phyloP scores from a whole-genome alignment of 768 basidiomycete species.

The Tephrocybe rancida region DNA sequence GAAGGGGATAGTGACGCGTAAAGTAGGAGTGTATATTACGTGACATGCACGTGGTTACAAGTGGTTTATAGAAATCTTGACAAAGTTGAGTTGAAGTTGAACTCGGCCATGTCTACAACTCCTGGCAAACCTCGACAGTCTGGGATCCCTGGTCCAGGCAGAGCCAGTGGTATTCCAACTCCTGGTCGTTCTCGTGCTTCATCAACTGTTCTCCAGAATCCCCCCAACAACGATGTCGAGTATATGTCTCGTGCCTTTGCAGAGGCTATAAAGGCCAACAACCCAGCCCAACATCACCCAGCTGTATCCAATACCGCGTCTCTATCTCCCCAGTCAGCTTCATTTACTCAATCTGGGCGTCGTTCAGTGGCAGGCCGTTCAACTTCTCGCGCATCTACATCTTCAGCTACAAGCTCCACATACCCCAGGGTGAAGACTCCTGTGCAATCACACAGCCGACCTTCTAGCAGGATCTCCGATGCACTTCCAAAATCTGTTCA shows the following conservation, averaged over 20 bases:
- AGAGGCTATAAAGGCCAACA: constrained; percentile 80
- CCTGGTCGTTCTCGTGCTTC: constrained; percentile 71
- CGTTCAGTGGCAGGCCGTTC: constrained; percentile 47
- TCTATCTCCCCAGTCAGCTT: constrained; percentile 48
- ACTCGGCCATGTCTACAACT: constrained; percentile 27
- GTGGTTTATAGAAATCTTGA: constrained; percentile 2
- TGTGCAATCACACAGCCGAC: constrained; percentile 59
- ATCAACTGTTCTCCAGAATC: constrained; percentile 46
- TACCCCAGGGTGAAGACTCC: constrained; percentile 55
- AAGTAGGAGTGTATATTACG: background rate
- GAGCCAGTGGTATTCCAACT: constrained; percentile 59
- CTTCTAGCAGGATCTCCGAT: constrained; percentile 49
- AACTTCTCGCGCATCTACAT: constrained; percentile 62
- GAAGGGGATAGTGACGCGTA: constrained; percentile 12
- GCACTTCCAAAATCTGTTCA: constrained; percentile 47
- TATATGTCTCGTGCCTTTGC: constrained; percentile 73
- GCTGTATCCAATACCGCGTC: constrained; percentile 42
- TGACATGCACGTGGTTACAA: constrained; percentile 13
- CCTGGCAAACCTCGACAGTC: constrained; percentile 45
- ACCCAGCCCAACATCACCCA: constrained; percentile 68
- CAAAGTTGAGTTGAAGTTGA: constrained; percentile 6
- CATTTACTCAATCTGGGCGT: constrained; percentile 53
- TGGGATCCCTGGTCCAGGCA: constrained; percentile 42
- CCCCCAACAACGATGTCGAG: constrained; percentile 46
- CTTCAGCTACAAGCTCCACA: constrained; percentile 37